Base-by-base conservation (phyloP, 371 early-diverging fungal species). In the Batkoa obscura region DNA sequence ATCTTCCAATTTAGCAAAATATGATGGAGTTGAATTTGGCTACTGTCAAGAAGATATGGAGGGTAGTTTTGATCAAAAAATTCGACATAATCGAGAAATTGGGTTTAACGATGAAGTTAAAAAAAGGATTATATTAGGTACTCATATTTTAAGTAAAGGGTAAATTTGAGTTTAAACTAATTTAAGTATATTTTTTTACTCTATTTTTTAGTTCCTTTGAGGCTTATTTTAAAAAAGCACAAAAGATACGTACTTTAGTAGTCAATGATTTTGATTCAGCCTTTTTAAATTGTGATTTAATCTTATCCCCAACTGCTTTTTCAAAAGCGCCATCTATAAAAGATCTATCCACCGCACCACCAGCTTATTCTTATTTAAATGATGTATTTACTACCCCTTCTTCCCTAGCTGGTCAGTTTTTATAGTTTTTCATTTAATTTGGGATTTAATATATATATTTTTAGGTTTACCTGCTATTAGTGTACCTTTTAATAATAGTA, bases 311-410 rank as follows among this genome's bases (percentile, higher is more conserved):
- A n/a, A 50, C 50, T 5, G 36, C 50, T 3, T 32, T 50, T 15
- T 68, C 65, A 0, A 63, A 78, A 23, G 63, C 64, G 12, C 59
- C 59, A 13, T 50, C 60, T 2, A 23, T 23, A 23, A 23, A 23
- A 23, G 23, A 23, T 23, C 23, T 23, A 23, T 37, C n/a, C 3
- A 3, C 39, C n/a, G 30, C 35, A 13, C 32, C 1, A 45, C 77
- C 76, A 4, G 23, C 23, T 23, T 23, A 23, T 23, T 23, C 23
- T 23, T 91, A 83, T 58, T 66, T 83, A 45, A 82, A 86, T 59
- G 91, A 92, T 66, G 81, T 88, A 36, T 75, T 90, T 75, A 91
- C 91, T 1, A 79, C 89, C 4, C 88, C 91, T 3, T 82, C 85
- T 2, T 84, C 81, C 59, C 67, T 92, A 50, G 90, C 89, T 0